Conservation (phyloP, 306 rosid species). For the Phaseolus lunatus region DNA sequence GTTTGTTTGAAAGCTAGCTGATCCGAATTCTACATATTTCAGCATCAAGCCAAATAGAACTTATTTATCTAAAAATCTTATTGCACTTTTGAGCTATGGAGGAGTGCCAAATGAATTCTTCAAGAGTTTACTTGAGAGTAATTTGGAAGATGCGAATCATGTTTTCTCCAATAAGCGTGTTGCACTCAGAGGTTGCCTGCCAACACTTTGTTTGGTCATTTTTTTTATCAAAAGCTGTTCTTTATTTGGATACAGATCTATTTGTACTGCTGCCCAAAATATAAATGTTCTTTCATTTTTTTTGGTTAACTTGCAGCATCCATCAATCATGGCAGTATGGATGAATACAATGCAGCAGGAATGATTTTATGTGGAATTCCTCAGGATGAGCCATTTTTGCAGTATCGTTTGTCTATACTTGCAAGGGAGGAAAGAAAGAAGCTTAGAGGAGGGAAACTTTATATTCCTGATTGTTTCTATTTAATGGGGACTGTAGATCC, state of each 20-base stretch:
- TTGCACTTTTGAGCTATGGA: conserved; percentile 79
- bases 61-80: conserved; percentile 60
- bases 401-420: conserved; percentile 51
- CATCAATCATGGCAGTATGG: conserved; percentile 58
- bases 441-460: conserved; percentile 63
- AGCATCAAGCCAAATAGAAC: conserved; percentile 62
- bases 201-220: not conserved
- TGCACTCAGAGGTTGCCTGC: conserved; percentile 66
- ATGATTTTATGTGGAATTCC: conserved; percentile 81
- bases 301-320: conserved; percentile 57
- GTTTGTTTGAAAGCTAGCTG: conserved; percentile 39
- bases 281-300: not conserved
- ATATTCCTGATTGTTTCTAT: conserved; percentile 61
- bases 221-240: conserved; percentile 1
- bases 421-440: conserved; percentile 52
- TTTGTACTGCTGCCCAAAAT: conserved; percentile 11
- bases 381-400: conserved; percentile 77
- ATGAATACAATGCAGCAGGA: conserved; percentile 56
- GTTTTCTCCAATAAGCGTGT: conserved; percentile 61
- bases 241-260: conserved; percentile 19
- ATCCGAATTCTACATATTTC: conserved; percentile 48
- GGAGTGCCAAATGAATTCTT: conserved; percentile 80
- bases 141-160: conserved; percentile 52
- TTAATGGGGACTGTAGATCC: conserved; percentile 93
- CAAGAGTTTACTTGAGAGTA: conserved; percentile 54